Evolutionary conservation across 2,329 filamentous ascomycete genomes (phyloP), one percentile per base, ranked within the genome.

Genomic region (Fusarium chlamydosporum): DNA sequence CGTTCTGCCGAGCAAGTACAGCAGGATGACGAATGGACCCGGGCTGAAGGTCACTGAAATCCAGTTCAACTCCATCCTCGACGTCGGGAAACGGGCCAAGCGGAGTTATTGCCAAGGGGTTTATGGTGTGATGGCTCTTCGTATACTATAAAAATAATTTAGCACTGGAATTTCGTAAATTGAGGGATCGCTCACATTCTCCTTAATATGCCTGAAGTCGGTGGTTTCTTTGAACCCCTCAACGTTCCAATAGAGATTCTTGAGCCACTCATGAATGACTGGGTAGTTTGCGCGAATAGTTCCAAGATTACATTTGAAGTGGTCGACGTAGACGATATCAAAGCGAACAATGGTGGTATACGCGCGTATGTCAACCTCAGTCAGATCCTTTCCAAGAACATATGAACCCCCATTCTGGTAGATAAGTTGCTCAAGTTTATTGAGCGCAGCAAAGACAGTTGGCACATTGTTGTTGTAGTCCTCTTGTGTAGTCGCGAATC

Each of bases 331-430:
- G 23, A 23, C 23, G 4, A 23, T 6, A 23, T 23, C 23, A 23
- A 23, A 23, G 4, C 23, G 23, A 23, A 23, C 23, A 23, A 23
- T 23, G 23, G 23, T 92, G 2, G 88, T 85, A 74, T 85, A 92
- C 20, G 92, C 81, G 10, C 90, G 81, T 45, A 92, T 84, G 73
- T 92, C 91, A 0, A 89, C 86, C 76, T 93, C 91, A 0, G 90
- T 92, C 56, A 92, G 79, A 37, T 83, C 70, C 10, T 86, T 77
- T 3, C 91, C 91, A 43, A 92, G 87, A 35, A 91, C 82, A 74
- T 87, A 93, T 0, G 85, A 85, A 5, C 83, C 78, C 15, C 77
- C 78, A 4, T 75, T 65, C 2, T 33, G 42, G 4, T 79, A 76
- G 1, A 92, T 83, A 54, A 90, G 83, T 1, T 76, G 72, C 72